phyloP scores from a whole-genome alignment of 1,139 yeast species.

The Taphrina betulina region DNA sequence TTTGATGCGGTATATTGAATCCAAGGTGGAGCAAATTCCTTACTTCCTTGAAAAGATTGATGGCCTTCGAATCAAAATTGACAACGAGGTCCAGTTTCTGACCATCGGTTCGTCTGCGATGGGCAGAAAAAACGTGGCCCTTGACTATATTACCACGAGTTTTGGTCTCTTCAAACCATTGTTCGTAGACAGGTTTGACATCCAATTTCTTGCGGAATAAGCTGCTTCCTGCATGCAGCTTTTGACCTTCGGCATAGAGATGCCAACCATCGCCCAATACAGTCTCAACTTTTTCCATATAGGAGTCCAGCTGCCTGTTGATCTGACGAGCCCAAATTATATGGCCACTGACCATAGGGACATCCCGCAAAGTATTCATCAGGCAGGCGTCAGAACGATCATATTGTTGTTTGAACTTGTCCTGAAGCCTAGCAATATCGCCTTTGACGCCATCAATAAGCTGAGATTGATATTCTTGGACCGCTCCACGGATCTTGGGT shows the following conservation, averaged over 20 bases:
- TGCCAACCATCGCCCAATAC: slow-evolving; percentile 75
- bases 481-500: slow-evolving; percentile 55
- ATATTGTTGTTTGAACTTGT: slow-evolving; percentile 46
- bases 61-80: slow-evolving; percentile 55
- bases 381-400: slow-evolving; percentile 44
- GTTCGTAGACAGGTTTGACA: slow-evolving; percentile 47
- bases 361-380: slow-evolving; percentile 48
- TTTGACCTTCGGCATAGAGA: slow-evolving; percentile 69
- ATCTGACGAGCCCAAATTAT: slow-evolving; percentile 56
- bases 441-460: slow-evolving; percentile 51
- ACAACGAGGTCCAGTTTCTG: slow-evolving; percentile 41
- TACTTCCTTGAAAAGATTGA: slow-evolving; percentile 55
- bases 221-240: slow-evolving; percentile 55
- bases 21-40: slow-evolving; percentile 55
- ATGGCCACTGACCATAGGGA: slow-evolving; percentile 53
- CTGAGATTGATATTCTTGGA: slow-evolving; percentile 57
- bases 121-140: slow-evolving; percentile 49
- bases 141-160: slow-evolving; percentile 41
- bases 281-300: slow-evolving; percentile 51
- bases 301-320: slow-evolving; percentile 48
- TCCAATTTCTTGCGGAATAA: slow-evolving; percentile 52
- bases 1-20: slow-evolving; percentile 58
- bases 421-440: slow-evolving; percentile 51
- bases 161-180: slow-evolving; percentile 51
- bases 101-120: slow-evolving; percentile 36